These are phyloP conservation scores for Lactifluus piperatus DNA, from an alignment of 768 basidiomycete genomes.

Conservation along the genomic window DNA sequence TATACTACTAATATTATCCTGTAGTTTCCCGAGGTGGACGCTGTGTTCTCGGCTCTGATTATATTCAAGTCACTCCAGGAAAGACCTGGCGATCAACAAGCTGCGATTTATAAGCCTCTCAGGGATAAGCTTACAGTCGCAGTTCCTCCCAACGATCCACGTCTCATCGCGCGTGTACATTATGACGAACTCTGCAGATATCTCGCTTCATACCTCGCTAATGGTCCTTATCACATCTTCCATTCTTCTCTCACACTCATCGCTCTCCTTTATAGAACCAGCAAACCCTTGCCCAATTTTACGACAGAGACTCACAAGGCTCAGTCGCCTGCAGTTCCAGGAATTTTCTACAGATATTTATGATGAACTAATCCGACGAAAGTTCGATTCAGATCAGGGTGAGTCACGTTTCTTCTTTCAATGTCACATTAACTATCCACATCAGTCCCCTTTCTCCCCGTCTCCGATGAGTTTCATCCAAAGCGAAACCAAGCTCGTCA, in stretches of 20 bases:
- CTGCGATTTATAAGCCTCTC: slow-evolving; percentile 41
- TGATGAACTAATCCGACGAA: slow-evolving; percentile 82
- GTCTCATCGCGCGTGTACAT: slow-evolving; percentile 50
- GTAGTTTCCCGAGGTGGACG: no score
- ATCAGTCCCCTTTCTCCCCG: slow-evolving; percentile 80
- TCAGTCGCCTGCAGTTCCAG: slow-evolving; percentile 93
- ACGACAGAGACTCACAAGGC: slow-evolving; percentile 82
- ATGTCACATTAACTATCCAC: not conserved
- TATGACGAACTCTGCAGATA: slow-evolving; percentile 66
- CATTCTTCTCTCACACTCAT: not conserved
- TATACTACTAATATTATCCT: no score
- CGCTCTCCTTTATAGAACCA: slow-evolving; percentile 53
- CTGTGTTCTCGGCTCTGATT: no score
- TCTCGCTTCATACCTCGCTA: no score
- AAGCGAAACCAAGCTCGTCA: no score
- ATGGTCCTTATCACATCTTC: slow-evolving; percentile 44
- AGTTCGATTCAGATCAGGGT: slow-evolving; percentile 60
- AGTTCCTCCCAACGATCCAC: no score
- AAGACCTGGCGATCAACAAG: no score
- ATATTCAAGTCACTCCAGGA: no score
- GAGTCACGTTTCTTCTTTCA: slow-evolving; percentile 18
- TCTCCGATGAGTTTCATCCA: slow-evolving; percentile 86
- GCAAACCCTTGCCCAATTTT: slow-evolving; percentile 70
- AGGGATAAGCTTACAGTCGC: slow-evolving; percentile 45
- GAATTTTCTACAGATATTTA: slow-evolving; percentile 97